phyloP scores from a whole-genome alignment of 371 early-diverging fungal species.

The Saksenaea vasiformis region DNA sequence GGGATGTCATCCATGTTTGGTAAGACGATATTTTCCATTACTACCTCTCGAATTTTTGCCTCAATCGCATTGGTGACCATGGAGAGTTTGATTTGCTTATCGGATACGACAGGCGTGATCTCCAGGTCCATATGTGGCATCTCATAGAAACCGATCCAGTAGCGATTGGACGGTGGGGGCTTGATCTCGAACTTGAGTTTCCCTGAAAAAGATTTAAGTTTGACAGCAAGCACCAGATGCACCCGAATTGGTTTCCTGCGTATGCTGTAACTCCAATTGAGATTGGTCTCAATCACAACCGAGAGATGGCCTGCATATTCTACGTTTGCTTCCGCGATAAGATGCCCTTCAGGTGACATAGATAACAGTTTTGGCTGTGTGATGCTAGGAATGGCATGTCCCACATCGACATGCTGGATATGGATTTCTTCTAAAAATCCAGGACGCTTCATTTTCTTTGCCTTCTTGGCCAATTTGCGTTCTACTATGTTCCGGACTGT shows the following conservation, averaged over 20 bases:
- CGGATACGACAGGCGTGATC: constrained; percentile 83
- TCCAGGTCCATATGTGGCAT: constrained; percentile 76
- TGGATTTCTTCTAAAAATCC: constrained; percentile 78
- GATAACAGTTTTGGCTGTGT: constrained; percentile 74
- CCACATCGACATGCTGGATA: constrained; percentile 74
- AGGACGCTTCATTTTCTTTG: constrained; percentile 65
- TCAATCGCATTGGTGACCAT: constrained; percentile 83
- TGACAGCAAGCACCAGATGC: constrained; percentile 75
- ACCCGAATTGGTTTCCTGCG: constrained; percentile 73
- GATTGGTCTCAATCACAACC: constrained; percentile 70
- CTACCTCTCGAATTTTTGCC: constrained; percentile 77
- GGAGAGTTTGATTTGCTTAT: constrained; percentile 76
- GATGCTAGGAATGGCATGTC: constrained; percentile 81
- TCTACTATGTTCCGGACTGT: constrained; percentile 57
- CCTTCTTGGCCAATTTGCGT: constrained; percentile 64
- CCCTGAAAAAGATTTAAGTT: constrained; percentile 66
- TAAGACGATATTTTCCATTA: constrained; percentile 78
- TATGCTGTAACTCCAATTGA: constrained; percentile 42
- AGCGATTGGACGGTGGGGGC: constrained; percentile 82
- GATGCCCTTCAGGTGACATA: constrained; percentile 68
- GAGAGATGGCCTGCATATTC: constrained; percentile 76
- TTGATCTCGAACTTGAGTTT: constrained; percentile 77
- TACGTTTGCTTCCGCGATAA: constrained; percentile 72
- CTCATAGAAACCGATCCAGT: constrained; percentile 87
- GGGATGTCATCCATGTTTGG: constrained; percentile 92